phyloP scores from a whole-genome alignment of 2,329 filamentous ascomycete species.

The Xylariaceae sp. region DNA sequence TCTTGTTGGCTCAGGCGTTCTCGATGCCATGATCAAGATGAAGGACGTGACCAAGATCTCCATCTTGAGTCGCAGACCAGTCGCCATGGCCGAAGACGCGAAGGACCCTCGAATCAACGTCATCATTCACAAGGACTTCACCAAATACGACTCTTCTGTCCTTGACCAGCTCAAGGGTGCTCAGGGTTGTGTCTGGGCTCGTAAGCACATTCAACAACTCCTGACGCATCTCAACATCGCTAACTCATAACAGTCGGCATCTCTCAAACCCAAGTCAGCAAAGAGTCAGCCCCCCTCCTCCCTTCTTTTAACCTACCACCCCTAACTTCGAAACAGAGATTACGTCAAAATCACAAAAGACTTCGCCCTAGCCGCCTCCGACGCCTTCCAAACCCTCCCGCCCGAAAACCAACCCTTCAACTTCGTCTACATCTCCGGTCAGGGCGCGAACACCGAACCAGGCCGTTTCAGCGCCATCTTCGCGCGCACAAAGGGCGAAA shows the following conservation, averaged over 20 bases:
- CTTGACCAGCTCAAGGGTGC: conserved; percentile 58
- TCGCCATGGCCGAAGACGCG: conserved; percentile 54
- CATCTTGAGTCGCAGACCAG: conserved; percentile 56
- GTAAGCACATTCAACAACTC: conserved; percentile 6
- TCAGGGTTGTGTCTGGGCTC: conserved; percentile 66
- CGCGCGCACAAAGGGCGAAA: conserved; percentile 61
- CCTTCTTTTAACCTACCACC: background rate
- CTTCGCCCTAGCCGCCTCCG: conserved; percentile 54
- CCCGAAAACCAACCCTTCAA: conserved; percentile 48
- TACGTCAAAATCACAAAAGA: conserved; percentile 65
- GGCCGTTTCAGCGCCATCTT: conserved; percentile 53
- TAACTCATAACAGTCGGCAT: conserved; percentile 46
- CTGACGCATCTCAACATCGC: background rate
- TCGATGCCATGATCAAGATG: conserved; percentile 57
- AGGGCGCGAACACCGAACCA: conserved; percentile 54
- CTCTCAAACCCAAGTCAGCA: conserved; percentile 53
- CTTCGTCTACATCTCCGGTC: conserved; percentile 67
- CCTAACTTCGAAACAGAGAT: conserved; percentile 36
- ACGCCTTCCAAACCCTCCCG: conserved; percentile 34
- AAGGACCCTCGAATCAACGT: conserved; percentile 58
- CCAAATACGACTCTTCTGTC: conserved; percentile 51
- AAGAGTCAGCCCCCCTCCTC: conserved; percentile 42
- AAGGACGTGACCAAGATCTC: conserved; percentile 58
- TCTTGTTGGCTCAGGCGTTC: conserved; percentile 55
- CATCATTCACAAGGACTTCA: conserved; percentile 64